Base-by-base conservation (phyloP, 1,284 basidiomycete species). In the Boletus semigastroideus region DNA sequence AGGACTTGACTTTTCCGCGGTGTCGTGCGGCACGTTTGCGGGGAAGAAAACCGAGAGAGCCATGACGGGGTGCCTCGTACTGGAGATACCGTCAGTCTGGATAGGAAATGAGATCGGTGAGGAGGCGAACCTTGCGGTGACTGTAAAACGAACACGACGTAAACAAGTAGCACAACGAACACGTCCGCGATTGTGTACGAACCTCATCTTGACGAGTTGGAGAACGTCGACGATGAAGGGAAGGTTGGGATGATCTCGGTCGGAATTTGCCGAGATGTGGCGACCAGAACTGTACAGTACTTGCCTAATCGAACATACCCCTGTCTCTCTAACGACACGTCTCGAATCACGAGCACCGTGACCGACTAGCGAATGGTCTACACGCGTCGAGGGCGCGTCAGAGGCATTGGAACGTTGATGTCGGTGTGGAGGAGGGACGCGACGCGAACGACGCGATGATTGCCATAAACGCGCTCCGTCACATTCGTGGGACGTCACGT, bases 1-100 rank as follows among this genome's bases (percentile, higher is more conserved):
- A 98, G 58, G 94, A 86, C 86, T 98, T 98, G 76, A 96, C 93
- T 83, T 94, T 94, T 75, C 94, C 94, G 67, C 94, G 90, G 78
- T 97, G 94, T 72, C 94, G 88, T 63, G 94, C 92, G 59, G 94
- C 84, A 72, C 94, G 87, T 82, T 98, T 98, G 73, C 90, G 85
- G 69, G 94, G 94, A 61, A 97, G 83, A 78, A 92, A 93, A 68
- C 91, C 93, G 66, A 96, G 84, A 60, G 92, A 95, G 69, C 93
- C 93, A 74, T 94, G 91, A 72, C 93, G 92, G 70, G 93, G 93
- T 63, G 92, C 92, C 86, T 96, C 93, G 79, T 87, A 96, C 92
- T 95, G 68, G 40, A 47, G 50, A 44, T 13, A 28, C 46, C 20
- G 40, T 67, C 40, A 68, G 52, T 11, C n/a, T 9, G 40, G 19